Conservation (phyloP, 208 protist species). For the Acanthamoeba pearcei region DNA sequence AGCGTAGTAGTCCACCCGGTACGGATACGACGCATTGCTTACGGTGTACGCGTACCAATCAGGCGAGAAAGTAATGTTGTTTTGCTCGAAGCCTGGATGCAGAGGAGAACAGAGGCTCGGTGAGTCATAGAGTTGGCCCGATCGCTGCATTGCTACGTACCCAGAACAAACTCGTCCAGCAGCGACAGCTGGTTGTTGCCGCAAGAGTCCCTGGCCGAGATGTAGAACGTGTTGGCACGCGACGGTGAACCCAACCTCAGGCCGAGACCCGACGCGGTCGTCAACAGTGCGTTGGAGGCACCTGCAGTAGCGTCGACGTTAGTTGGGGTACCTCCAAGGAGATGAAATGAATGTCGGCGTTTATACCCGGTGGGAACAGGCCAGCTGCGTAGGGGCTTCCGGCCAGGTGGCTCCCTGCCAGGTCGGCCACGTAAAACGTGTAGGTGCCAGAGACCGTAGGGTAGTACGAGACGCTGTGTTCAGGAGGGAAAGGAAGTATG, state of each 20-base stretch:
- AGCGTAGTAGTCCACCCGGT: constrained; percentile 32
- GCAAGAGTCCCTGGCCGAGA: constrained; percentile 30
- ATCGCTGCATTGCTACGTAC: neutral
- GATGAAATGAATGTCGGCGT: neutral
- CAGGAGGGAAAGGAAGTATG: neutral
- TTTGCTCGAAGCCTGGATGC: constrained; percentile 40
- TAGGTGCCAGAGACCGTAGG: constrained; percentile 28
- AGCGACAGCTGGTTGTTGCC: neutral
- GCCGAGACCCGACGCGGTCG: constrained; percentile 31
- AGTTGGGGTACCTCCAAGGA: neutral
- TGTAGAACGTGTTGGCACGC: constrained; percentile 45
- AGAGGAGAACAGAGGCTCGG: neutral
- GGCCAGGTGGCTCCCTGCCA: neutral
- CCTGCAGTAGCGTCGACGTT: neutral
- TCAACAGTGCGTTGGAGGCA: neutral
- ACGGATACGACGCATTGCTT: neutral
- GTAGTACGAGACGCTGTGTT: neutral
- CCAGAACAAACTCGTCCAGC: constrained; percentile 31
- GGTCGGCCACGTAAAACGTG: neutral
- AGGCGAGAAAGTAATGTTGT: constrained; percentile 26
- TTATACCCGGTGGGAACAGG: constrained; percentile 63
- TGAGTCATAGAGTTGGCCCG: neutral
- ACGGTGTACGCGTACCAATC: constrained; percentile 40
- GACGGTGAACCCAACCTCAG: neutral
- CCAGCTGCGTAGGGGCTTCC: constrained; percentile 47